Percentiles rank a stretch among this genome's conserved stretches.
These are phyloP conservation scores for Leccinellum albellum DNA, from an alignment of 768 basidiomycete genomes.

Conservation along the genomic window DNA sequence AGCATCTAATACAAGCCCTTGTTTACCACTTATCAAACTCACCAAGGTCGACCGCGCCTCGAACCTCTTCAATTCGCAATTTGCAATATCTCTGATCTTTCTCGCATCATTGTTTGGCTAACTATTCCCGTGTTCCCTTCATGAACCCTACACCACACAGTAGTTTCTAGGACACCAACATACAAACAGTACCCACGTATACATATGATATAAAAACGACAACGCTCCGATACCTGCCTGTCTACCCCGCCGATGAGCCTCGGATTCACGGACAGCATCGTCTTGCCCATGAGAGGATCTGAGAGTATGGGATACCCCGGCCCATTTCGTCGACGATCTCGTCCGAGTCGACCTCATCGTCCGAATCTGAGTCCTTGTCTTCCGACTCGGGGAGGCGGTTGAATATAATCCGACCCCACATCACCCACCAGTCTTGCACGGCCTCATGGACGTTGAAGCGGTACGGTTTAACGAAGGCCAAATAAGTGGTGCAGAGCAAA, in stretches of 20 bases:
- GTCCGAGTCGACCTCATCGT: not conserved
- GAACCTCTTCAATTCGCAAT: no score
- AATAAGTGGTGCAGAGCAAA: constrained; percentile 43
- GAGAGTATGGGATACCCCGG: constrained; percentile 7
- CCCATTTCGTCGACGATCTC: constrained; percentile 1
- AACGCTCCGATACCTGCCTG: not conserved
- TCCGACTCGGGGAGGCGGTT: not conserved
- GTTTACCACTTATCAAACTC: no score
- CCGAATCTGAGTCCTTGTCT: not conserved
- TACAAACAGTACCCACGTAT: no score
- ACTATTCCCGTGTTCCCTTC: no score
- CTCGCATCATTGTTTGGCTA: no score
- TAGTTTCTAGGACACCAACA: no score
- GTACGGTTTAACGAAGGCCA: constrained; percentile 46
- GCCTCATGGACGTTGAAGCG: constrained; percentile 48
- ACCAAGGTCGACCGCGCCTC: no score
- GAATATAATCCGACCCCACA: constrained; percentile 37
- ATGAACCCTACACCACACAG: no score
- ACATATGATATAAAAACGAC: no score
- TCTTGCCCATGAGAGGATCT: constrained; percentile 16
- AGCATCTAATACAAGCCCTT: no score
- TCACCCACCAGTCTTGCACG: constrained; percentile 63
- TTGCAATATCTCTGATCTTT: no score
- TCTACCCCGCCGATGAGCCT: not conserved
- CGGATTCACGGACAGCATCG: constrained; percentile 7